Conservation (phyloP, 352 stramenopile genomes). For the Phytophthora kernoviae region DNA sequence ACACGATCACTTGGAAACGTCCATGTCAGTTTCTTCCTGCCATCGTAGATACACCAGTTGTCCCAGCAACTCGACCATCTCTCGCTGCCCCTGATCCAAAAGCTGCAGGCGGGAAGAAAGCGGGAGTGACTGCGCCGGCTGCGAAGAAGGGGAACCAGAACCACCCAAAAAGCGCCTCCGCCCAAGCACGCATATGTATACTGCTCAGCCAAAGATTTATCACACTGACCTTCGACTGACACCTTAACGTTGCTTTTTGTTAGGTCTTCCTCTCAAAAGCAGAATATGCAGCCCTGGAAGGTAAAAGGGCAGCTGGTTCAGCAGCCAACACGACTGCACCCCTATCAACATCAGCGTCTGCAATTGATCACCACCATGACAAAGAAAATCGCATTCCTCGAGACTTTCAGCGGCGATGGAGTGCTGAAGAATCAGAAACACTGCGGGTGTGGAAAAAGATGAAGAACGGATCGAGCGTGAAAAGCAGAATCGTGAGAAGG, state of each 20-base stretch:
- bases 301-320: conserved; percentile 16
- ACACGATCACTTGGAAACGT: conserved; percentile 61
- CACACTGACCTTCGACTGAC: not conserved
- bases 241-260: not conserved
- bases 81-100: conserved; percentile 36
- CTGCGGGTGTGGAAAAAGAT: conserved; percentile 55
- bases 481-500: conserved; percentile 49
- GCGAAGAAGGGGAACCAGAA: conserved; percentile 43
- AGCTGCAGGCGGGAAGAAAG: conserved; percentile 36
- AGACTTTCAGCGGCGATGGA: conserved; percentile 79
- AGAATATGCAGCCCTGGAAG: conserved; percentile 13
- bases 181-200: conserved; percentile 57
- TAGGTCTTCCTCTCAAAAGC: conserved; percentile 38
- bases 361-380: conserved; percentile 24
- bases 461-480: conserved; percentile 60
- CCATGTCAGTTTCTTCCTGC: conserved; percentile 60
- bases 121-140: not conserved
- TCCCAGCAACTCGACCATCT: conserved; percentile 12
- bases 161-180: conserved; percentile 42
- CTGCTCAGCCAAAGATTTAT: not conserved
- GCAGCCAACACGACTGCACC: not conserved
- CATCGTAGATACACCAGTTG: conserved; percentile 38
- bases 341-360: conserved; percentile 6
- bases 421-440: conserved; percentile 52
- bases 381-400: conserved; percentile 38